These are phyloP conservation scores for Cajanus cajan DNA, from an alignment of 306 rosid genomes.

Conservation along the genomic window DNA sequence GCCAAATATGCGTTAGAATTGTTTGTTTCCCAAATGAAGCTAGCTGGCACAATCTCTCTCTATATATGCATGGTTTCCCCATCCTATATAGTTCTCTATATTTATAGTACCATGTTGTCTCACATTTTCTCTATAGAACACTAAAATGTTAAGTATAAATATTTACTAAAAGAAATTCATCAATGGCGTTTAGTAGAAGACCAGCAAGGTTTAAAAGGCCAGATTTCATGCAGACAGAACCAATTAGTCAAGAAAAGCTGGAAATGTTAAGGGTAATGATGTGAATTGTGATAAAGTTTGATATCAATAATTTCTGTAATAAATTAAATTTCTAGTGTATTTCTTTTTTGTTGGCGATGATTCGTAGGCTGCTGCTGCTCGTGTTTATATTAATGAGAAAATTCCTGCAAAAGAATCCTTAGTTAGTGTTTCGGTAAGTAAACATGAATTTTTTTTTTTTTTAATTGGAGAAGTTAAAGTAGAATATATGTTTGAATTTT, in stretches of 20 bases:
- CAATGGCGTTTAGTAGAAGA: constrained; percentile 23
- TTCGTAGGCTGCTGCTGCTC: constrained; percentile 24
- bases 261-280: constrained; percentile 16
- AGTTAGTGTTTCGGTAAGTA: background rate
- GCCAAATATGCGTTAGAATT: background rate
- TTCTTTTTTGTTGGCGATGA: background rate
- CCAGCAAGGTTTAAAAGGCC: constrained; percentile 37
- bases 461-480: background rate
- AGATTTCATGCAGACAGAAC: background rate
- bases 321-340: background rate
- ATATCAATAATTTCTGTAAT: background rate
- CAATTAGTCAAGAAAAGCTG: background rate
- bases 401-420: background rate
- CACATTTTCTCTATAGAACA: background rate
- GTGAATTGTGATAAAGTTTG: background rate
- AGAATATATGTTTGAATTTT: background rate
- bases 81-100: background rate
- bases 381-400: constrained; percentile 1
- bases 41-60: background rate
- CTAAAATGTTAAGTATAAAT: background rate
- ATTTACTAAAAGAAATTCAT: background rate
- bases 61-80: background rate
- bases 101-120: background rate
- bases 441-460: background rate
- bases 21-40: background rate